These are phyloP conservation scores for Globisporangium okanoganense DNA, from an alignment of 352 stramenopile genomes.

Conservation along the genomic window DNA sequence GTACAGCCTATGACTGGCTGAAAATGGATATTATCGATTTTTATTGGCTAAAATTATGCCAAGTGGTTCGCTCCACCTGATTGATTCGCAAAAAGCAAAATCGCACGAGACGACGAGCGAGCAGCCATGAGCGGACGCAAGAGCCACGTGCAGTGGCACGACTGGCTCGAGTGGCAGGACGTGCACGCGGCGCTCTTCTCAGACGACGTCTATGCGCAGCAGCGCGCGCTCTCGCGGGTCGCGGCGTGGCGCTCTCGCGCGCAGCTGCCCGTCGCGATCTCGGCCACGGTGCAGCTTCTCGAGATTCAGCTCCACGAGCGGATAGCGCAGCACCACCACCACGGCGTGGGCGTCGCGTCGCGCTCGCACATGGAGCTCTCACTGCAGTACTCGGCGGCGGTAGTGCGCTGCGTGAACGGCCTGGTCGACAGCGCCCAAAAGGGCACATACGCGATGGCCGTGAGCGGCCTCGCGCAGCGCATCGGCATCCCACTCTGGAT, in stretches of 20 bases:
- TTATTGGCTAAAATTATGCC: constrained; percentile 1
- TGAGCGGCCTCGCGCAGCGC: constrained; percentile 75
- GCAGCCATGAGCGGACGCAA: constrained; percentile 43
- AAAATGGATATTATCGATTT: constrained; percentile 1
- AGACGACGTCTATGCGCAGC: constrained; percentile 36
- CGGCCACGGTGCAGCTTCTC: constrained; percentile 68
- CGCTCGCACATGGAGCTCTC: constrained; percentile 80
- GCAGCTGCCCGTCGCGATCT: constrained; percentile 75
- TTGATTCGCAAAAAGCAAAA: constrained; percentile 1
- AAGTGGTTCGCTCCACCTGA: background rate
- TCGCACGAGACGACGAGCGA: background rate
- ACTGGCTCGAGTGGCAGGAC: constrained; percentile 76
- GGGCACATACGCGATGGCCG: constrained; percentile 66
- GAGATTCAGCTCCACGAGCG: constrained; percentile 73
- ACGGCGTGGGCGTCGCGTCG: constrained; percentile 61
- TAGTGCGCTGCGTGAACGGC: constrained; percentile 83
- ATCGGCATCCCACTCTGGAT: constrained; percentile 93
- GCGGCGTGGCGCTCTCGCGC: constrained; percentile 63
- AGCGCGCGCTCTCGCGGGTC: constrained; percentile 55
- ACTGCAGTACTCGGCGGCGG: constrained; percentile 53
- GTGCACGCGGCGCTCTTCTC: constrained; percentile 62
- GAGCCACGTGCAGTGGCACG: constrained; percentile 49
- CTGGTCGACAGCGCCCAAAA: constrained; percentile 80
- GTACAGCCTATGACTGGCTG: background rate
- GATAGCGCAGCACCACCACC: constrained; percentile 60